phyloP scores from a whole-genome alignment of 1,284 basidiomycete genomes.

The Paramarasmius palmivorus region DNA sequence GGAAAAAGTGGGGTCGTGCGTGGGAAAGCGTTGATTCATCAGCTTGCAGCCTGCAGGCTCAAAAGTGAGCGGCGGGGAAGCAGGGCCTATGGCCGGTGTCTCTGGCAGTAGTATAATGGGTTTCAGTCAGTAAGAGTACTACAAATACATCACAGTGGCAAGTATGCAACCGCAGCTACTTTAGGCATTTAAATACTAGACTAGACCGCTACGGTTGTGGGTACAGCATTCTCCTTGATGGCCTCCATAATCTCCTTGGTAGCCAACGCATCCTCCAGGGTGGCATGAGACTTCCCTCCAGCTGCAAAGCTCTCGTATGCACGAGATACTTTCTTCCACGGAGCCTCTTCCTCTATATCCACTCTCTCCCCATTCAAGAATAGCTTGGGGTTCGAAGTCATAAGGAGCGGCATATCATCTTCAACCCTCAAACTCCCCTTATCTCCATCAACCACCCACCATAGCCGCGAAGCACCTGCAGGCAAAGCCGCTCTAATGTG shows the following conservation, averaged over 20 bases:
- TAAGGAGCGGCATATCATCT: not conserved
- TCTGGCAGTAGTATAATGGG: too few species aligned
- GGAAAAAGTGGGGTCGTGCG: too few species aligned
- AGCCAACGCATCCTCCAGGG: slow-evolving; percentile 11
- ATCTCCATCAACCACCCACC: slow-evolving; percentile 17
- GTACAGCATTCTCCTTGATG: slow-evolving; percentile 2
- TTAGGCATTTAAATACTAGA: too few species aligned
- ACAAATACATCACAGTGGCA: too few species aligned
- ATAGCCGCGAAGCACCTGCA: slow-evolving; percentile 2
- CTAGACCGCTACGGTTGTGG: too few species aligned
- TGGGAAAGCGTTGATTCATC: too few species aligned
- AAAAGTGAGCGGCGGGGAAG: too few species aligned
- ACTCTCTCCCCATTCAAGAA: slow-evolving; percentile 19
- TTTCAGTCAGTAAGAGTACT: too few species aligned
- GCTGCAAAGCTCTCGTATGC: slow-evolving; percentile 9
- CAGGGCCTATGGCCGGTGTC: too few species aligned
- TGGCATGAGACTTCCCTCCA: slow-evolving; percentile 2
- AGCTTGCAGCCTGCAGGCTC: too few species aligned
- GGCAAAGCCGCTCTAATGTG: slow-evolving; percentile 7
- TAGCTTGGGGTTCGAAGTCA: slow-evolving; percentile 4
- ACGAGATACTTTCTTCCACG: not conserved
- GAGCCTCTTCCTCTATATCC: not conserved
- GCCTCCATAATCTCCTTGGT: slow-evolving; percentile 8
- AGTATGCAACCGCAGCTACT: too few species aligned
- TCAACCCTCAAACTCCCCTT: slow-evolving; percentile 17